A percentile compares a stretch with the other conserved stretches of the same genome.
Conservation (phyloP, 73 alveolate species). For the Loxodes magnus region DNA sequence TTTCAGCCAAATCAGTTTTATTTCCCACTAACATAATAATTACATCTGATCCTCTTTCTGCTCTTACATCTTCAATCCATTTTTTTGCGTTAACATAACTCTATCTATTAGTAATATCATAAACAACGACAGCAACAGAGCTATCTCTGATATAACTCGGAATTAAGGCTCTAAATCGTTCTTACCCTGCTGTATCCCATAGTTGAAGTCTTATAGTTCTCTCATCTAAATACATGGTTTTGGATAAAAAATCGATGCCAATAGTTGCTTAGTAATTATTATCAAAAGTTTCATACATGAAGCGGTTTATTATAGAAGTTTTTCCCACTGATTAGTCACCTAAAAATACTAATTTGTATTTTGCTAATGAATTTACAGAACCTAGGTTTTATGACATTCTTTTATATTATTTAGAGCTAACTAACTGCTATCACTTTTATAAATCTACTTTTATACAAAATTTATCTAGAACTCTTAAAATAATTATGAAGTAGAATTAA, state of each 20-base stretch:
- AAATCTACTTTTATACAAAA: too few relatives aligned
- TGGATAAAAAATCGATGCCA: constrained; percentile 98
- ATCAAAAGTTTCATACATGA: constrained; percentile 59
- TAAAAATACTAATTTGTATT: constrained; percentile 29
- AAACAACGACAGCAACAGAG: constrained; percentile 55
- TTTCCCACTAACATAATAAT: constrained; percentile 80
- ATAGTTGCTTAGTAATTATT: constrained; percentile 85
- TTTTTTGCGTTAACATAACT: constrained; percentile 51
- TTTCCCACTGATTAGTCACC: constrained; percentile 47
- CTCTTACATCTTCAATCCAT: constrained; percentile 79
- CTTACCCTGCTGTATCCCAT: constrained; percentile 87
- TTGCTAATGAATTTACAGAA: constrained; percentile 11
- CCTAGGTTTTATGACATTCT: too few relatives aligned
- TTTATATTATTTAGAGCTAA: too few relatives aligned
- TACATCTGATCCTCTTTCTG: constrained; percentile 80
- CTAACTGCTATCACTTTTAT: too few relatives aligned
- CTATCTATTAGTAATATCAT: constrained; percentile 45
- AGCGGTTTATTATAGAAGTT: constrained; percentile 39
- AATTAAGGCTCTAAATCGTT: constrained; percentile 50
- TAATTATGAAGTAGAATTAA: too few relatives aligned
- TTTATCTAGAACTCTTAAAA: too few relatives aligned
- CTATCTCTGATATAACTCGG: constrained; percentile 68
- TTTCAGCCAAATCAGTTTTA: constrained; percentile 67
- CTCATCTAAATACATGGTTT: constrained; percentile 89
- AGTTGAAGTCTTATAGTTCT: constrained; percentile 66